Base-by-base conservation (phyloP, 2,329 filamentous ascomycete species). In the Colletotrichum cordylinicola region DNA sequence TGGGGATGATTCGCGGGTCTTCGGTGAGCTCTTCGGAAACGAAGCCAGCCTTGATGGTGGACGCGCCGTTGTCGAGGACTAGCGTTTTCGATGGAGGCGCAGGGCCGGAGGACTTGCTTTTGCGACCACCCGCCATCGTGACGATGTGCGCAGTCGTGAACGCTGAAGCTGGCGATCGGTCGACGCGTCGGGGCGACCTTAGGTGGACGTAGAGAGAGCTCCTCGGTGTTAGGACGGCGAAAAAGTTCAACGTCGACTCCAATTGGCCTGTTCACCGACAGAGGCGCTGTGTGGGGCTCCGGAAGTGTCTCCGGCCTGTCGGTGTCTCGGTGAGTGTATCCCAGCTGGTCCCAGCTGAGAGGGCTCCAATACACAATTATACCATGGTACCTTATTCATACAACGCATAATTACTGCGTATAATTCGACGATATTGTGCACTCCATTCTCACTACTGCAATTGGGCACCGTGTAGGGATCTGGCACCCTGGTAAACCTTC, bases 51-150 rank as follows among this genome's bases (percentile, higher is more conserved):
- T 99, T 99, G 84, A 99, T 91, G 8, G 93, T 96, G 85, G 95
- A 94, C 58, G 94, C 96, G 83, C 97, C 97, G 87, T 98, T 98
- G 87, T 99, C 97, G 81, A 99, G 89, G 61, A 99, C 90, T 70
- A 99, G 92, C 0, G 96, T 98, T 74, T 88, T 91, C 2, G 88
- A 82, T 0, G 93, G 93, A 9, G 91, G 86, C 29, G 88, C 82
- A 6, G 90, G 86, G 61, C 87, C 86, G 8, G 88, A 83, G 18
- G 87, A 83, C 69, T 91, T 91, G 66, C 88, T 86, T 82, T 91
- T 93, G 80, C 86, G 86, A 78, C 84, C 84, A 37, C 86, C 86
- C 24, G 86, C 85, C 87, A 88, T 89, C 6, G 16, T 15, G 70
- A 43, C 8, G n/a, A 6, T 24, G 33, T 6, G 31, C 27, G 72